phyloP scores from a whole-genome alignment of 2,329 filamentous ascomycete genomes.

The Mollisia scopiformis region DNA sequence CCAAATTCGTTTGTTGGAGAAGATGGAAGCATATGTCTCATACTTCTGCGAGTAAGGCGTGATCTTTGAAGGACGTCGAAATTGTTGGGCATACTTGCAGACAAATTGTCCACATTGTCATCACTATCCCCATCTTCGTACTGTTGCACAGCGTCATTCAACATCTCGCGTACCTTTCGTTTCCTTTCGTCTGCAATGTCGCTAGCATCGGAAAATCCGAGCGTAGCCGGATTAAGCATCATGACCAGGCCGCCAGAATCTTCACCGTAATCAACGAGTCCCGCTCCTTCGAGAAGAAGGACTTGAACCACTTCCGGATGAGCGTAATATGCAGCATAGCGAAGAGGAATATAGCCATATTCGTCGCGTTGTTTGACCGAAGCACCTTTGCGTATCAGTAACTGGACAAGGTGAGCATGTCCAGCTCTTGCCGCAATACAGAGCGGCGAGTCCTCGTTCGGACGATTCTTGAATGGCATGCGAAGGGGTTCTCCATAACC shows the following conservation, averaged over 20 bases:
- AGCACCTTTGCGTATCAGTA: conserved; percentile 11
- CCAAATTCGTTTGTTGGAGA: too few species aligned
- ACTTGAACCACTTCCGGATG: conserved; percentile 10
- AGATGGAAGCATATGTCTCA: too few species aligned
- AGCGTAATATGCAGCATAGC: conserved; percentile 14
- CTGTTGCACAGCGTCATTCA: background rate
- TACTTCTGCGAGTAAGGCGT: too few species aligned
- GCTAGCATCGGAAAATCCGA: conserved; percentile 6
- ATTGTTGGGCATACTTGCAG: too few species aligned
- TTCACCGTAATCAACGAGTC: conserved; percentile 8
- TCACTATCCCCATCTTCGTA: too few species aligned
- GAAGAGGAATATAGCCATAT: conserved; percentile 10
- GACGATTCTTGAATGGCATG: background rate
- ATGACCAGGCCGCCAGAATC: conserved; percentile 5
- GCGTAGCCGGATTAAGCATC: conserved; percentile 1
- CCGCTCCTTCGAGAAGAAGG: conserved; percentile 14
- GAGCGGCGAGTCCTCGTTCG: conserved; percentile 8
- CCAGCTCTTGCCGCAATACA: conserved; percentile 16
- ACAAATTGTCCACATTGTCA: too few species aligned
- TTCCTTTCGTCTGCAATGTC: conserved; percentile 10
- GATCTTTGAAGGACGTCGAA: too few species aligned
- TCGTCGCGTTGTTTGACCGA: conserved; percentile 12
- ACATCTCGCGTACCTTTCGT: conserved; percentile 1
- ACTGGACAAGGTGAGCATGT: conserved; percentile 8
- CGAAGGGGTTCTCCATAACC: conserved; percentile 7